Evolutionary conservation across 2,329 filamentous ascomycete species (phyloP).

Genomic region (Fusarium longipes): DNA sequence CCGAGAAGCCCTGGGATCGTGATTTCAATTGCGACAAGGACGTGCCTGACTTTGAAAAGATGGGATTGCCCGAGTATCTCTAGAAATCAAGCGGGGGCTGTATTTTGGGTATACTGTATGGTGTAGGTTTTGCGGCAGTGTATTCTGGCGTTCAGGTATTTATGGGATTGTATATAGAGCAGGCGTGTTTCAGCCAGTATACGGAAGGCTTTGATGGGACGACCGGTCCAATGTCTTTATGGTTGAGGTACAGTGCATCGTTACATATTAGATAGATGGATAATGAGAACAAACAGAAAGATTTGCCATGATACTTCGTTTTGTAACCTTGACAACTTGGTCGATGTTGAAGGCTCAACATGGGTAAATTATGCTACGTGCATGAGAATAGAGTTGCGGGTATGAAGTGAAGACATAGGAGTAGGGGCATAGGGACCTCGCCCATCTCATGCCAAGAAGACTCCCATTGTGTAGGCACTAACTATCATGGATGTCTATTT

Average conservation of each 20-base stretch:
- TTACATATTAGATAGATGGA: constrained; percentile 18
- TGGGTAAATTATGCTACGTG: too few relatives aligned
- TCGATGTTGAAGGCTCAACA: neutral
- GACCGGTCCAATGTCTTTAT: constrained; percentile 11
- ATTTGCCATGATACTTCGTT: neutral
- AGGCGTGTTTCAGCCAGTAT: constrained; percentile 14
- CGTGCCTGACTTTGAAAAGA: constrained; percentile 63
- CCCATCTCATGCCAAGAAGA: neutral
- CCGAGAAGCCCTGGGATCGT: constrained; percentile 75
- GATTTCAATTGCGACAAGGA: constrained; percentile 73
- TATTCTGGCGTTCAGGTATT: constrained; percentile 20
- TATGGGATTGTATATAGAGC: constrained; percentile 12
- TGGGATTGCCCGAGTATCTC: constrained; percentile 63
- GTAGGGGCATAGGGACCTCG: too few relatives aligned
- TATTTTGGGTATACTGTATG: constrained; percentile 14
- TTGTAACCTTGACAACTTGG: too few relatives aligned
- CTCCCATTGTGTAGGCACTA: neutral
- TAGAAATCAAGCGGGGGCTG: constrained; percentile 25
- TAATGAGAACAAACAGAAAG: constrained; percentile 10
- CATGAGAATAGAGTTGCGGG: neutral
- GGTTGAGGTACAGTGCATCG: neutral
- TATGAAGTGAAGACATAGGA: neutral
- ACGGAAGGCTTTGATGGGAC: constrained; percentile 16
- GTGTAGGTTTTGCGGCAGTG: constrained; percentile 1
- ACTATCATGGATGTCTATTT: neutral